Evolutionary conservation across 495 filamentous ascomycete species (phyloP).

Genomic region (Neurospora sp.): DNA sequence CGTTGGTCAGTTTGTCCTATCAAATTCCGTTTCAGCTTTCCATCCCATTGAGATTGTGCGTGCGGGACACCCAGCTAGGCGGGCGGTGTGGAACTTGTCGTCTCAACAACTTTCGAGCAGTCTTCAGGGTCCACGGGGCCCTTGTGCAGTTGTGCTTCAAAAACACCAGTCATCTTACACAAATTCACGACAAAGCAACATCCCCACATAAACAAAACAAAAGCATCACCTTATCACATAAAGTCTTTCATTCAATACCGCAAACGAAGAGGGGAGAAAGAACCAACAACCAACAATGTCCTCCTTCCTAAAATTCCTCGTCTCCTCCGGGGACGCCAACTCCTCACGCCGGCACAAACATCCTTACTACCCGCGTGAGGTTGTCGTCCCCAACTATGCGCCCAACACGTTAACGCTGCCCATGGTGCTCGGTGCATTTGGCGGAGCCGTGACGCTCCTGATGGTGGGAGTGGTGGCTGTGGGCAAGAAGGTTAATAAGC

Average conservation of each 20-base stretch:
- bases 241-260: too few species aligned
- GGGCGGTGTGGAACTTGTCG: neutral
- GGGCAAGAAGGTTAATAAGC: slow-evolving; percentile 27
- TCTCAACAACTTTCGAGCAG: neutral
- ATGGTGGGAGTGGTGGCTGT: slow-evolving; percentile 33
- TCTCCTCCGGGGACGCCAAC: neutral
- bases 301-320: neutral
- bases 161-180: neutral
- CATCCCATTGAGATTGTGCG: neutral
- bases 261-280: too few species aligned
- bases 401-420: slow-evolving; percentile 38
- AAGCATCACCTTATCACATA: too few species aligned
- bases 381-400: slow-evolving; percentile 49
- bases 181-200: neutral
- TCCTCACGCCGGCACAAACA: slow-evolving; percentile 28
- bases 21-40: neutral
- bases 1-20: neutral
- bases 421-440: slow-evolving; percentile 40
- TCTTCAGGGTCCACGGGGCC: neutral
- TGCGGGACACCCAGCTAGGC: neutral
- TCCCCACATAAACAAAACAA: neutral
- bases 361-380: slow-evolving; percentile 63
- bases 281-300: neutral
- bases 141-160: neutral
- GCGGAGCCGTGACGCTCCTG: slow-evolving; percentile 31